Evolutionary conservation across 2,329 filamentous ascomycete genomes (phyloP).

Genomic region (Didymella pinodella): DNA sequence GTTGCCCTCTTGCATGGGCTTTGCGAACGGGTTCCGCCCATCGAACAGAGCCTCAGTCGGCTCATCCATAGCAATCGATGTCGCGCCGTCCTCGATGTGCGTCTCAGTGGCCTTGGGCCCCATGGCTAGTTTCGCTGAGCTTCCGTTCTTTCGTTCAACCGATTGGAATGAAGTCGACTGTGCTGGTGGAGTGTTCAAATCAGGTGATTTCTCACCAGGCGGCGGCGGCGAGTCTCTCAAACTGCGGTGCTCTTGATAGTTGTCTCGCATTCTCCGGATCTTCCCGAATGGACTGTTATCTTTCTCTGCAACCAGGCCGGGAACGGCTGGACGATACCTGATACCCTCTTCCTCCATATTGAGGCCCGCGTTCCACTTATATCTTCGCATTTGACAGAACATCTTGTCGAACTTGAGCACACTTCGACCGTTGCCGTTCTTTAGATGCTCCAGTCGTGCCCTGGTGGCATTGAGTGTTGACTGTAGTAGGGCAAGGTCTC

Average conservation of each 20-base stretch:
- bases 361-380: not conserved
- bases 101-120: not conserved
- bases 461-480: not conserved
- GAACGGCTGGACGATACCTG: not conserved
- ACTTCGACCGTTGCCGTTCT: constrained; percentile 1
- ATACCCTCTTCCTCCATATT: not conserved
- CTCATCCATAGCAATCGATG: not conserved
- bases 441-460: not conserved
- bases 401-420: not conserved
- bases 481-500: constrained; percentile 1
- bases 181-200: not conserved
- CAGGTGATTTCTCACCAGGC: not conserved
- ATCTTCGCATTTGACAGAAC: not conserved
- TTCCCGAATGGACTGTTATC: not conserved
- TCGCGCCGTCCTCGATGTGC: too few relatives aligned
- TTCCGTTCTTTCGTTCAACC: not conserved
- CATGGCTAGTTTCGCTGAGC: not conserved
- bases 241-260: not conserved
- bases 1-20: not conserved
- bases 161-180: not conserved
- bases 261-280: not conserved
- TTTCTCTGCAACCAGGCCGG: not conserved
- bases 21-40: not conserved
- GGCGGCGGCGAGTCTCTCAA: not conserved
- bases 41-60: not conserved